phyloP scores from a whole-genome alignment of 2,329 filamentous ascomycete genomes.

The Fusarium guadeloupense region DNA sequence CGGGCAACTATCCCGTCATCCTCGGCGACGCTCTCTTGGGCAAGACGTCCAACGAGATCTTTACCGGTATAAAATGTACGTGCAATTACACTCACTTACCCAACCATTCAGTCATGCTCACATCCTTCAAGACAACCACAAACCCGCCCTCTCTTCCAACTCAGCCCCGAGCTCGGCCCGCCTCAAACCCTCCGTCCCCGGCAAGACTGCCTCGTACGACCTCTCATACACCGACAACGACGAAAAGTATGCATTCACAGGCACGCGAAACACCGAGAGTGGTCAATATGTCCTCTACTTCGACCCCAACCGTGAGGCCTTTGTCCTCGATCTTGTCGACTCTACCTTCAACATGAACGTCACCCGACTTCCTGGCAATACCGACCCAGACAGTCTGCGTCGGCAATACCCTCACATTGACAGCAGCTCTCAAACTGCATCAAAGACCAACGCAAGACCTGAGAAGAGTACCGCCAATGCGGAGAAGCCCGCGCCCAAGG shows the following conservation, averaged over 20 bases:
- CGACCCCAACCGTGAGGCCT: conserved; percentile 76
- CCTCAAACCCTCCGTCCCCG: conserved; percentile 60
- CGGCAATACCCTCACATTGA: conserved; percentile 74
- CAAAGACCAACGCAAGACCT: conserved; percentile 23
- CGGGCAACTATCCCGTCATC: conserved; percentile 70
- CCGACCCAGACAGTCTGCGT: conserved; percentile 69
- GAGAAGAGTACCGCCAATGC: conserved; percentile 9
- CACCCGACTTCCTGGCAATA: conserved; percentile 71
- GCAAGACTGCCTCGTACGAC: conserved; percentile 64
- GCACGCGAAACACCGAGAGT: conserved; percentile 64
- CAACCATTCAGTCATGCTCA: conserved; percentile 2
- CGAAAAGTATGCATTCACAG: conserved; percentile 68
- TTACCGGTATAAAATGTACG: conserved; percentile 69
- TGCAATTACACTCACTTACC: not conserved
- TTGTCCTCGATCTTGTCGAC: conserved; percentile 83
- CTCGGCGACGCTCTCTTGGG: conserved; percentile 69
- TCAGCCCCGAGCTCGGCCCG: conserved; percentile 59
- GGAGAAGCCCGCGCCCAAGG: conserved; percentile 41
- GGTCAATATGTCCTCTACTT: conserved; percentile 77
- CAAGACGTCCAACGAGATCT: conserved; percentile 65
- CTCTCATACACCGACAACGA: conserved; percentile 64
- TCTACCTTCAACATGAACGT: conserved; percentile 91
- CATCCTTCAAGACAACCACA: conserved; percentile 66
- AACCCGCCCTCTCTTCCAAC: conserved; percentile 61
- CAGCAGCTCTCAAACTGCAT: conserved; percentile 26